These are phyloP conservation scores for Amylostereum areolatum DNA, from an alignment of 1,284 basidiomycete species.

Conservation along the genomic window DNA sequence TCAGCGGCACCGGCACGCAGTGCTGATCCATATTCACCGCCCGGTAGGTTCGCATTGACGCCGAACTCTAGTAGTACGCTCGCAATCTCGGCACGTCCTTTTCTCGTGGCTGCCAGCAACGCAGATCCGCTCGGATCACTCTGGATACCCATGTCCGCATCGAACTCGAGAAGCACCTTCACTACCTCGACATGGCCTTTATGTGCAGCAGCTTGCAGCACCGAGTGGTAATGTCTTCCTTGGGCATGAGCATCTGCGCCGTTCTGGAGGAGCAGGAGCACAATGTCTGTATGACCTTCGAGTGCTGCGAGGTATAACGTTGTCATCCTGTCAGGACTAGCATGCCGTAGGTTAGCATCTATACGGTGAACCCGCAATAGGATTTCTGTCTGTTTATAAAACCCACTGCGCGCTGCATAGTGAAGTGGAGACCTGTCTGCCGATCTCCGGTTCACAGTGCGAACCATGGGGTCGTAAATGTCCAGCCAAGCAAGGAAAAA, in stretches of 20 bases:
- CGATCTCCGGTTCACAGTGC: too few species aligned
- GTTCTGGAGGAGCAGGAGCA: neutral
- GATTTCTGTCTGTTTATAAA: neutral
- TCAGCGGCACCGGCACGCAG: neutral
- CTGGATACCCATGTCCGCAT: neutral
- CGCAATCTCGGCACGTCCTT: too few species aligned
- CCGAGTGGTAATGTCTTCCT: neutral
- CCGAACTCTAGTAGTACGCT: neutral
- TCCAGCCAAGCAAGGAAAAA: too few species aligned
- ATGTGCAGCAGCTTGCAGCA: neutral
- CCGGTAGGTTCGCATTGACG: neutral
- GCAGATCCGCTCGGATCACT: too few species aligned
- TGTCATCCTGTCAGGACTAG: neutral
- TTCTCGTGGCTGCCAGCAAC: too few species aligned
- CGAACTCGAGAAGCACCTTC: neutral
- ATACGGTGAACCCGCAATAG: neutral
- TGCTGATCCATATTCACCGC: neutral
- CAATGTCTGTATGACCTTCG: neutral
- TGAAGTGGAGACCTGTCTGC: too few species aligned
- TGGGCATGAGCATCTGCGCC: neutral
- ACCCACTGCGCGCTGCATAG: too few species aligned
- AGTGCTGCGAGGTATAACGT: neutral
- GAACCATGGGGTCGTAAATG: too few species aligned
- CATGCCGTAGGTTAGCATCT: neutral
- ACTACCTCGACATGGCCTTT: neutral